Percentiles rank a stretch among this genome's conserved stretches.
Conservation (phyloP, 148 eudicot species). For the Chenopodium berlandieri region DNA sequence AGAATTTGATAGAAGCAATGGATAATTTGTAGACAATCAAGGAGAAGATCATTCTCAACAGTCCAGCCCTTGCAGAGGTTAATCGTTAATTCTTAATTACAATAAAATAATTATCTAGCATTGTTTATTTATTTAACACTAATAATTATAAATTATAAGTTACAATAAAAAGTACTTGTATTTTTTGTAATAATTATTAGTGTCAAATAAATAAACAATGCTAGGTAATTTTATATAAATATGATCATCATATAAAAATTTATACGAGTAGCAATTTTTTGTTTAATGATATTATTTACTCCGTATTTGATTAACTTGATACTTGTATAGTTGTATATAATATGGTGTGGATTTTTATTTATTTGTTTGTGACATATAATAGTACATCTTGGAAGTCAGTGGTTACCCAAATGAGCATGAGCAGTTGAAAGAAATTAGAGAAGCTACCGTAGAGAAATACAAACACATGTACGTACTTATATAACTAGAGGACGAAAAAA, state of each 20-base stretch:
- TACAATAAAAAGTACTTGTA: no score
- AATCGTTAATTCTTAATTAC: not conserved
- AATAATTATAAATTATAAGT: no score
- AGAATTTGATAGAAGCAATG: not conserved
- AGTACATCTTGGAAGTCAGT: slow-evolving; percentile 50
- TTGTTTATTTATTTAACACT: no score
- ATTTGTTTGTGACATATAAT: not conserved
- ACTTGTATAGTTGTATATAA: no score
- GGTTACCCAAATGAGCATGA: slow-evolving; percentile 50
- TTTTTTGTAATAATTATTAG: no score
- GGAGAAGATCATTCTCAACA: slow-evolving; percentile 10
- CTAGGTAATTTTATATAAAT: no score
- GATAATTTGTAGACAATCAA: not conserved
- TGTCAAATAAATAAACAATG: no score
- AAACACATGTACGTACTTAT: not conserved
- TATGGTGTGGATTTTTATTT: not conserved
- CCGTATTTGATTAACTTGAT: no score
- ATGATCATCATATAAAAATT: no score
- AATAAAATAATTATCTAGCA: not conserved
- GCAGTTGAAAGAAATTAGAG: slow-evolving; percentile 42
- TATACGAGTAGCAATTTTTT: no score
- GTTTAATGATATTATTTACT: no score
- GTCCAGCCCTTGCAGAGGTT: slow-evolving; percentile 17
- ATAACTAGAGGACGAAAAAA: no score
- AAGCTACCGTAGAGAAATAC: slow-evolving; percentile 32